A percentile compares a stretch with the other conserved stretches of the same genome.
Conservation (phyloP, 2,329 filamentous ascomycete species). For the Davidsoniella virescens region DNA sequence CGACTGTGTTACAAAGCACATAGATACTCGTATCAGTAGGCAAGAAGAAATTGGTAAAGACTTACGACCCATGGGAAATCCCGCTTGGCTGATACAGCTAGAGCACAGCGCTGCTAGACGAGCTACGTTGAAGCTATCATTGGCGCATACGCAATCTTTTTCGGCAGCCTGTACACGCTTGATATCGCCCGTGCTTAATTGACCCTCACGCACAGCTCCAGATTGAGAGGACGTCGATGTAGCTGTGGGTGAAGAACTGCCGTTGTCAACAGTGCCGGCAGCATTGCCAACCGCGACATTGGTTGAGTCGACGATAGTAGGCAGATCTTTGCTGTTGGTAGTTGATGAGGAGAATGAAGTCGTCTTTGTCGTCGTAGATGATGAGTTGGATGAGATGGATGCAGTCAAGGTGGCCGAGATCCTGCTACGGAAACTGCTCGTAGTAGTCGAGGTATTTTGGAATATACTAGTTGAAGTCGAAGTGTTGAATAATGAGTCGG, state of each 20-base stretch:
- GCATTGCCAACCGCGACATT: constrained; percentile 14
- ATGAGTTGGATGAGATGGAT: not conserved
- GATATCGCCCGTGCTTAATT: constrained; percentile 14
- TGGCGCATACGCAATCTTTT: constrained; percentile 23
- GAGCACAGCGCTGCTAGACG: constrained; percentile 24
- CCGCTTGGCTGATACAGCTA: constrained; percentile 22
- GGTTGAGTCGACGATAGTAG: constrained; percentile 9
- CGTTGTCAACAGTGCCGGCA: constrained; percentile 2
- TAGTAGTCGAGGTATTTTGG: not conserved
- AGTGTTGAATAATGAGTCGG: too few relatives aligned
- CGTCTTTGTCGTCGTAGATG: not conserved
- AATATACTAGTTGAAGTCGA: not conserved
- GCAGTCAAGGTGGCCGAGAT: not conserved
- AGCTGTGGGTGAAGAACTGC: not conserved
- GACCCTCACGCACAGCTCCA: constrained; percentile 2
- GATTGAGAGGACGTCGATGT: not conserved
- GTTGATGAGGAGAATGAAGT: not conserved
- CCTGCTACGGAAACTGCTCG: not conserved
- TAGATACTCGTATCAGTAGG: too few relatives aligned
- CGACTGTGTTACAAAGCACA: not conserved
- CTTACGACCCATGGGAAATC: constrained; percentile 21
- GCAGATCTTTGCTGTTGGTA: not conserved
- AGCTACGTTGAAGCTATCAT: constrained; percentile 26
- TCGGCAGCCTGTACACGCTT: constrained; percentile 18
- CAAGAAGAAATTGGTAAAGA: not conserved